phyloP scores from a whole-genome alignment of 495 filamentous ascomycete species.

The Penicillium tannophilum region DNA sequence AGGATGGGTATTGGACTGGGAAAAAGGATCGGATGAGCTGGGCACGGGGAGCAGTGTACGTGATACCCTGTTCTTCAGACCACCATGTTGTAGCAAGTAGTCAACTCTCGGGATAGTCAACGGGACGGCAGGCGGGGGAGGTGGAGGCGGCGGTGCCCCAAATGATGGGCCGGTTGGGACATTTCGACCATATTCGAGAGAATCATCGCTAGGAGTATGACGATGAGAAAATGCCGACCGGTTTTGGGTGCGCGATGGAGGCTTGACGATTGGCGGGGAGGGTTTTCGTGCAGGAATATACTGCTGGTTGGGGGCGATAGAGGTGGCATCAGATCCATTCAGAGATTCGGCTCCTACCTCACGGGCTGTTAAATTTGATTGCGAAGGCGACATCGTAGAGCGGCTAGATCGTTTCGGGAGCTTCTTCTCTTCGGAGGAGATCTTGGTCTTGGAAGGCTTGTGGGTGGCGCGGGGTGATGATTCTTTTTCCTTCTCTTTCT shows the following conservation, averaged over 20 bases:
- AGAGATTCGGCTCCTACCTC: constrained; percentile 45
- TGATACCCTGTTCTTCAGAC: constrained; percentile 65
- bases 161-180: constrained; percentile 39
- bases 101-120: constrained; percentile 78
- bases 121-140: constrained; percentile 71
- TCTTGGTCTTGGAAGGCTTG: constrained; percentile 38
- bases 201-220: constrained; percentile 39
- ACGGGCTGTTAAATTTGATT: constrained; percentile 41
- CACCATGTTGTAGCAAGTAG: constrained; percentile 86
- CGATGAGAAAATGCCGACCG: constrained; percentile 42
- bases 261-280: constrained; percentile 36
- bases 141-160: constrained; percentile 72
- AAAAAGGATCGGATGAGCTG: constrained; percentile 44
- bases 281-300: constrained; percentile 44
- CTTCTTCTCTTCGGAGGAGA: constrained; percentile 33
- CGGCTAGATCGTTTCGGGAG: constrained; percentile 40
- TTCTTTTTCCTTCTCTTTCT: constrained; percentile 10
- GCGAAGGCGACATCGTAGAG: constrained; percentile 35
- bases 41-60: constrained; percentile 62
- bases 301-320: constrained; percentile 62
- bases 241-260: constrained; percentile 44
- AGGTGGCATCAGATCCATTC: constrained; percentile 66
- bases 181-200: constrained; percentile 42
- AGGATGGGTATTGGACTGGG: constrained; percentile 33
- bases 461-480: constrained; percentile 37